Evolutionary conservation across 1,284 basidiomycete genomes (phyloP).

Genomic region (Mycena sp.): DNA sequence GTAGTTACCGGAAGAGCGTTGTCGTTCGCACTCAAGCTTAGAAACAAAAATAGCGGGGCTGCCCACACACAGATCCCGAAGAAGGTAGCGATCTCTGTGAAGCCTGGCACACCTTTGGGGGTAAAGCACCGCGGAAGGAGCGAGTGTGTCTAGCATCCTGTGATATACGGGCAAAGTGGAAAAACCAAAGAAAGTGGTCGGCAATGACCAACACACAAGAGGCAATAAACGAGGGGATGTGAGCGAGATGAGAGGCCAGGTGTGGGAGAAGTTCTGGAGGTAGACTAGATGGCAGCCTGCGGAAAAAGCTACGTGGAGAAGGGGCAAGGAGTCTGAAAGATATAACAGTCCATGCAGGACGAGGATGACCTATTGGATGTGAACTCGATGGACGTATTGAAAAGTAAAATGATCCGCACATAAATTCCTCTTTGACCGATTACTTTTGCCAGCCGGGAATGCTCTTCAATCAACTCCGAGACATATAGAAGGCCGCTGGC

Average conservation of each 20-base stretch:
- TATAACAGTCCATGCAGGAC: slow-evolving; percentile 81
- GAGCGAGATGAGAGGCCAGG: slow-evolving; percentile 92
- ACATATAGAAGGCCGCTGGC: slow-evolving; percentile 93
- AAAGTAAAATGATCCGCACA: slow-evolving; percentile 59
- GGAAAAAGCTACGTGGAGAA: slow-evolving; percentile 79
- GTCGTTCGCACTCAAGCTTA: slow-evolving; percentile 94
- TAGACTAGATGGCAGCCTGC: slow-evolving; percentile 87
- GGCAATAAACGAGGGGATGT: slow-evolving; percentile 84
- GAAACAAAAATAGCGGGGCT: slow-evolving; percentile 89
- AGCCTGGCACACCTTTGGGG: slow-evolving; percentile 60
- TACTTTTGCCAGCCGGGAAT: slow-evolving; percentile 81
- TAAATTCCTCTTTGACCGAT: slow-evolving; percentile 87
- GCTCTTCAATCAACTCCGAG: slow-evolving; percentile 89
- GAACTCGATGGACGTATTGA: slow-evolving; percentile 2
- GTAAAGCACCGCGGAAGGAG: slow-evolving; percentile 39
- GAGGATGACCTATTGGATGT: slow-evolving; percentile 72
- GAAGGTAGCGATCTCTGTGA: slow-evolving; percentile 92
- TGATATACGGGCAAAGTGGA: slow-evolving; percentile 83
- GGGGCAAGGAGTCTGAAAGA: slow-evolving; percentile 82
- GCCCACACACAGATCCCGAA: slow-evolving; percentile 95
- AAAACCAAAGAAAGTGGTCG: slow-evolving; percentile 96
- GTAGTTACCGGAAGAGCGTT: slow-evolving; percentile 77
- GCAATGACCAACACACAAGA: slow-evolving; percentile 85
- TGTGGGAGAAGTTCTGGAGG: slow-evolving; percentile 87
- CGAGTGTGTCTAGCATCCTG: slow-evolving; percentile 56